Conservation (phyloP, 495 filamentous ascomycete species). For the Lepraria neglecta region DNA sequence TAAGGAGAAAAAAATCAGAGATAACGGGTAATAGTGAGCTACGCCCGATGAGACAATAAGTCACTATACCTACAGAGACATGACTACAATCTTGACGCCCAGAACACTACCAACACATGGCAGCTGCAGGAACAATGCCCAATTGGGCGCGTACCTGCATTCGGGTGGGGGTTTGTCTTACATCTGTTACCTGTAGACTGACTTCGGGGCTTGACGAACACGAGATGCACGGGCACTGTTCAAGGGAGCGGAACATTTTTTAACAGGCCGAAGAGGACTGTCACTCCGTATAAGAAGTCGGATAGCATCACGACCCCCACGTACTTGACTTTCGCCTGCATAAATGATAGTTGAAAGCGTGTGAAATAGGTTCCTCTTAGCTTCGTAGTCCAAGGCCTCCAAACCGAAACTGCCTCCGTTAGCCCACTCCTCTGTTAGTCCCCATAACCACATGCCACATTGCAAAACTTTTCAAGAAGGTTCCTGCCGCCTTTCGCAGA, state of each 20-base stretch:
- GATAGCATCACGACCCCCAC: background rate
- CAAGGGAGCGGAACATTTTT: conserved; percentile 5
- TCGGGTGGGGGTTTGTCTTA: conserved; percentile 3
- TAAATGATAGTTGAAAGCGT: background rate
- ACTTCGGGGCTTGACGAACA: background rate
- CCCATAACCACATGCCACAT: no score
- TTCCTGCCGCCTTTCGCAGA: conserved; percentile 5
- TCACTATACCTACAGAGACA: background rate
- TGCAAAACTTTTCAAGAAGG: background rate
- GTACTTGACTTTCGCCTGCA: background rate
- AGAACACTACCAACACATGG: conserved; percentile 9
- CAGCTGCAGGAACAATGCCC: background rate
- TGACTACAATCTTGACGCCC: background rate
- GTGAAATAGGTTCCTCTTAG: background rate
- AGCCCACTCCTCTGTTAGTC: background rate
- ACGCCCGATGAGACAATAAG: background rate
- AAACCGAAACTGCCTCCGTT: background rate
- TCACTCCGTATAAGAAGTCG: conserved; percentile 4
- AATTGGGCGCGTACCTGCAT: conserved; percentile 18
- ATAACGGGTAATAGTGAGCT: background rate
- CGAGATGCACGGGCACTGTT: background rate
- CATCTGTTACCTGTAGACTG: background rate
- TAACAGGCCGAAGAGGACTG: conserved; percentile 2
- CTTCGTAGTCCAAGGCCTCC: background rate
- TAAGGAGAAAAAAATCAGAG: background rate